phyloP scores from a whole-genome alignment of 805 yeast genomes.

The Candida vartiovaarae region DNA sequence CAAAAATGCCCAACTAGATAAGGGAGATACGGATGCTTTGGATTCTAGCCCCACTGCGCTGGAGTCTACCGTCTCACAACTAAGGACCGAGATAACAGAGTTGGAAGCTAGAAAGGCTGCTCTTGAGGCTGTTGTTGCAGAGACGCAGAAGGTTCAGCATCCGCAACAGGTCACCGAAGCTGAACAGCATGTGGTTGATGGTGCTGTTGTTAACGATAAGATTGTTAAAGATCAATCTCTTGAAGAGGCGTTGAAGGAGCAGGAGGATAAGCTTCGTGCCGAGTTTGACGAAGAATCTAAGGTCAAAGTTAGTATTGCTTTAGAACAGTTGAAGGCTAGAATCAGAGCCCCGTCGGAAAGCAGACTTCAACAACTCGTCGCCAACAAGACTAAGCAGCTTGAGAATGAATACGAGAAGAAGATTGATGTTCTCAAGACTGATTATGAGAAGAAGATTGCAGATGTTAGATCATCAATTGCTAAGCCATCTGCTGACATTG shows the following conservation, averaged over 20 bases:
- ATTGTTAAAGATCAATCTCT: conserved; percentile 1
- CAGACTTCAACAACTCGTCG: conserved; percentile 23
- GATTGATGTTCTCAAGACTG: conserved; percentile 23
- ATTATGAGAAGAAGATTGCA: conserved; percentile 21
- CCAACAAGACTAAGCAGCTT: conserved; percentile 20
- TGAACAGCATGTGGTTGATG: too few relatives aligned
- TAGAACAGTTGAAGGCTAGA: conserved; percentile 23
- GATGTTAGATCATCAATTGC: conserved; percentile 6
- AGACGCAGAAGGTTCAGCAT: conserved; percentile 1
- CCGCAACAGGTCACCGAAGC: too few relatives aligned
- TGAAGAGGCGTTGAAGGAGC: conserved; percentile 19
- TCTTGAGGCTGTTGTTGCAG: conserved; percentile 2
- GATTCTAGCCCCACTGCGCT: neutral
- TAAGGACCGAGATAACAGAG: conserved; percentile 2
- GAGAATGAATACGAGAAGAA: conserved; percentile 25
- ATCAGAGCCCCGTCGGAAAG: conserved; percentile 34
- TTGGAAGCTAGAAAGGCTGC: conserved; percentile 3
- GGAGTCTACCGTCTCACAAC: conserved; percentile 1
- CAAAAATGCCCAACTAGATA: too few relatives aligned
- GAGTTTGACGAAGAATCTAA: conserved; percentile 21
- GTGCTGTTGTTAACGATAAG: too few relatives aligned
- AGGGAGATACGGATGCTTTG: too few relatives aligned
- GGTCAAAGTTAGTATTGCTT: conserved; percentile 17
- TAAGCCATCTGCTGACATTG: conserved; percentile 4
- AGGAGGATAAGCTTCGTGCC: conserved; percentile 20